Percentiles rank a stretch among this genome's conserved stretches.
These are phyloP conservation scores for Pholiota molesta DNA, from an alignment of 768 basidiomycete species.

Conservation along the genomic window DNA sequence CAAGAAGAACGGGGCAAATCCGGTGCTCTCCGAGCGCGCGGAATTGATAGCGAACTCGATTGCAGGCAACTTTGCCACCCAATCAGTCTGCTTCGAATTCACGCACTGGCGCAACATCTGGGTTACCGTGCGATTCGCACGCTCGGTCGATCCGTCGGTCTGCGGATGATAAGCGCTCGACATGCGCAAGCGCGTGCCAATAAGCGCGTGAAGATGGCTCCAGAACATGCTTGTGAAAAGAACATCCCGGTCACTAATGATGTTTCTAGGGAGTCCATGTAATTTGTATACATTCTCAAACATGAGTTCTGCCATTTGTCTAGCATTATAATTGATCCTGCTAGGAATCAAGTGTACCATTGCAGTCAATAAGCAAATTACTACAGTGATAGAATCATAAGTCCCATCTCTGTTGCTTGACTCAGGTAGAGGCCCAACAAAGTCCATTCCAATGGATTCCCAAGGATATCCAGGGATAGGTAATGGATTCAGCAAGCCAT, in stretches of 20 bases:
- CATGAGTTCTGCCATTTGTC: conserved; percentile 10
- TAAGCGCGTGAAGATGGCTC: conserved; percentile 6
- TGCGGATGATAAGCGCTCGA: conserved; percentile 18
- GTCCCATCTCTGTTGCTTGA: conserved; percentile 9
- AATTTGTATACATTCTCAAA: conserved; percentile 10
- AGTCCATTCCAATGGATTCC: conserved; percentile 17
- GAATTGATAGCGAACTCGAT: no score
- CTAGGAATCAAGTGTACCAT: conserved; percentile 14
- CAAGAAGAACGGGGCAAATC: neutral
- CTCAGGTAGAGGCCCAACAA: conserved; percentile 12
- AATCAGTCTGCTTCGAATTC: conserved; percentile 2
- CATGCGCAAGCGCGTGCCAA: conserved; percentile 6
- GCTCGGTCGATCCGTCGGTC: conserved; percentile 13
- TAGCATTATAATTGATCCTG: conserved; percentile 4
- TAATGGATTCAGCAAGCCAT: conserved; percentile 17
- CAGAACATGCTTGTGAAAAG: conserved; percentile 14
- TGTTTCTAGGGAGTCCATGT: conserved; percentile 8
- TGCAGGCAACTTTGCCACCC: neutral
- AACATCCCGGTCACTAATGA: conserved; percentile 10
- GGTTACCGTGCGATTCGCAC: conserved; percentile 6
- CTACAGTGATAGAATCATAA: conserved; percentile 7
- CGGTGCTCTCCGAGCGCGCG: neutral
- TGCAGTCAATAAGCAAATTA: conserved; percentile 7
- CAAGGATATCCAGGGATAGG: conserved; percentile 11
- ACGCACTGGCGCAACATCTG: conserved; percentile 10